Evolutionary conservation across 176 grass and related monocot genomes (phyloP).

Genomic region (Pontederia crassipes): DNA sequence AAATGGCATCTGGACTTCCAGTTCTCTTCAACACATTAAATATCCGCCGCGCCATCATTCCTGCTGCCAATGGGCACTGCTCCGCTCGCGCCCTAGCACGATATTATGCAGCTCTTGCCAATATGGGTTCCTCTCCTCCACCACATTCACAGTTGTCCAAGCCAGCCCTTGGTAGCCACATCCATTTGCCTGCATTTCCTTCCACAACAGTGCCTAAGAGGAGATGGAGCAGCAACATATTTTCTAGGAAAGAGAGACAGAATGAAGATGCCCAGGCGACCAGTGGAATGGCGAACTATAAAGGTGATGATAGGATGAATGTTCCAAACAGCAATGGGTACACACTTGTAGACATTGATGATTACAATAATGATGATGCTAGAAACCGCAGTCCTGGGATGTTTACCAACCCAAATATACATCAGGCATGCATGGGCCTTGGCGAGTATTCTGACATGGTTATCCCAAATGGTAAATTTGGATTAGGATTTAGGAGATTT

Average conservation of each 20-base stretch:
- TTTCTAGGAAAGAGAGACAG: neutral
- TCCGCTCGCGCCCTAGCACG: conserved; percentile 85
- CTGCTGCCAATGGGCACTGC: conserved; percentile 85
- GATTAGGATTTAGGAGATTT: conserved; percentile 81
- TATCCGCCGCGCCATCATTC: conserved; percentile 67
- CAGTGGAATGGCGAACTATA: neutral
- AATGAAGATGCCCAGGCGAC: neutral
- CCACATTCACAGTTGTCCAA: conserved; percentile 42
- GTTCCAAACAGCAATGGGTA: conserved; percentile 24
- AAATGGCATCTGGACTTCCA: conserved; percentile 51
- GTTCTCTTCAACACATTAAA: conserved; percentile 81
- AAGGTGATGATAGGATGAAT: neutral
- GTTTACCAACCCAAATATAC: conserved; percentile 41
- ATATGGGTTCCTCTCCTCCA: conserved; percentile 46
- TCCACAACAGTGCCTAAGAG: conserved; percentile 36
- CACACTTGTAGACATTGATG: conserved; percentile 27
- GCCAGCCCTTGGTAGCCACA: conserved; percentile 56
- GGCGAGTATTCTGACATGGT: conserved; percentile 44
- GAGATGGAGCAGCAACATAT: conserved; percentile 17
- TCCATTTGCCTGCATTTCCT: conserved; percentile 43
- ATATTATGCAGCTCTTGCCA: conserved; percentile 61
- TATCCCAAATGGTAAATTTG: conserved; percentile 52
- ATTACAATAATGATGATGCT: neutral
- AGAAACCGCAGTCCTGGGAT: conserved; percentile 15
- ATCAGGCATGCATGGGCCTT: conserved; percentile 58